Conservation (phyloP, 2,329 filamentous ascomycete genomes). For the Sclerotinia minor region DNA sequence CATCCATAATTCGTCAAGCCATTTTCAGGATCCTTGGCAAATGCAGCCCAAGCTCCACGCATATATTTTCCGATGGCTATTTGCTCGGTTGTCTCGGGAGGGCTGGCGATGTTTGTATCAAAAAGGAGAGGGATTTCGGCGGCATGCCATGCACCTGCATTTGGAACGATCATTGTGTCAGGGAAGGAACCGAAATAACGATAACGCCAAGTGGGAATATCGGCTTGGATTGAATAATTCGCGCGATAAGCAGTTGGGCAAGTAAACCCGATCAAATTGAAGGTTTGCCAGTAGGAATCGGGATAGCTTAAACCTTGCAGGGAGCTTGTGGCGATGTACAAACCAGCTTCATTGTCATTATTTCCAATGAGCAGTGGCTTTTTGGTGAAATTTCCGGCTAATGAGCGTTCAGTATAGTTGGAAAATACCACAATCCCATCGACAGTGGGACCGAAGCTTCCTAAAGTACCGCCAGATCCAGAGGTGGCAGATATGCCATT, state of each 20-base stretch:
- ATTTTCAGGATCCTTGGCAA: conserved; percentile 44
- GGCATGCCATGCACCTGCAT: conserved; percentile 43
- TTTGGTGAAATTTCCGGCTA: conserved; percentile 28
- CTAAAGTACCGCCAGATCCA: conserved; percentile 28
- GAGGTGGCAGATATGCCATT: neutral
- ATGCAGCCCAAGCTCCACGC: conserved; percentile 45
- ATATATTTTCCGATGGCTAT: conserved; percentile 42
- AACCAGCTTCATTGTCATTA: conserved; percentile 42
- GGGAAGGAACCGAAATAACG: conserved; percentile 45
- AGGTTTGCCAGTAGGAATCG: conserved; percentile 36
- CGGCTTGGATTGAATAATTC: conserved; percentile 34
- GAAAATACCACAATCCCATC: conserved; percentile 39
- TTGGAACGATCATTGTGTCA: conserved; percentile 39
- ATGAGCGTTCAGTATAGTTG: conserved; percentile 35
- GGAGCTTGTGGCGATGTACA: conserved; percentile 37
- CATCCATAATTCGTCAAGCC: conserved; percentile 41
- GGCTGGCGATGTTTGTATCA: conserved; percentile 25
- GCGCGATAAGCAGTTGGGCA: conserved; percentile 41
- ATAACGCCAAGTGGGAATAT: conserved; percentile 45
- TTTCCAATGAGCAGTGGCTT: conserved; percentile 41
- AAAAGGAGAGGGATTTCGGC: conserved; percentile 43
- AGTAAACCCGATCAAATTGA: conserved; percentile 41
- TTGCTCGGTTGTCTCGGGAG: conserved; percentile 34
- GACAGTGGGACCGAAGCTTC: conserved; percentile 37
- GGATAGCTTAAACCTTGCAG: conserved; percentile 31